Base-by-base conservation (phyloP, 805 yeast species). In the Spathaspora sp. region DNA sequence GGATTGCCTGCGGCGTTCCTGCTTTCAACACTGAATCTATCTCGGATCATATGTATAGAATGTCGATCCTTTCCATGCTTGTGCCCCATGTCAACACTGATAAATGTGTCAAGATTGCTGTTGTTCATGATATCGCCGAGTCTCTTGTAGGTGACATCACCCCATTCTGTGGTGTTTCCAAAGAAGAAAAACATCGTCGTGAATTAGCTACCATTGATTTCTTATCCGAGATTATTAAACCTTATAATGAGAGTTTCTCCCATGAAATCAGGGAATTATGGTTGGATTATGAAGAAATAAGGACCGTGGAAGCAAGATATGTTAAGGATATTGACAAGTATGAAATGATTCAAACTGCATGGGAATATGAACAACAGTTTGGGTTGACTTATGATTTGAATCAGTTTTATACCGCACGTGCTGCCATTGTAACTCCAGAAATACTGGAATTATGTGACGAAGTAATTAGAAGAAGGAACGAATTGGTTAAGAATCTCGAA, bases 1-100 rank as follows among this genome's bases (percentile, higher is more conserved):
- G 98, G 98, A 68, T 93, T 18, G 93, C 90, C 63, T 82, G 81
- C 61, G 71, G 72, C 3, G 59, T 75, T 16, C 78, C 81, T 10
- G 64, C 75, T 16, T 75, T 75, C 1, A 60, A 73, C 23, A 83
- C 85, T 2, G 89, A 90, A 67, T 81, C 87, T 48, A 90, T 91
- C 48, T 80, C 89, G n/a, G 97, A 92, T 68, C 97, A 93, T 67
- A 92, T 92, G 97, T 92, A 93, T 65, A 77, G 99, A 52, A 92
- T 93, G 97, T 83, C 90, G 5, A 73, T 92, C 18, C 82, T 90
- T 43, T 76, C 93, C 19, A 81, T 91, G 86, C 67, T 90, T 20
- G 77, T 89, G 43, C 67, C 43, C 2, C 55, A 61, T 16, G 74
- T 87, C 31, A 83, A 88, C 67, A 73, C 80, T 23, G 77, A 80